Base-by-base conservation (phyloP, 305 asterid species). In the Plantago coronopus region DNA sequence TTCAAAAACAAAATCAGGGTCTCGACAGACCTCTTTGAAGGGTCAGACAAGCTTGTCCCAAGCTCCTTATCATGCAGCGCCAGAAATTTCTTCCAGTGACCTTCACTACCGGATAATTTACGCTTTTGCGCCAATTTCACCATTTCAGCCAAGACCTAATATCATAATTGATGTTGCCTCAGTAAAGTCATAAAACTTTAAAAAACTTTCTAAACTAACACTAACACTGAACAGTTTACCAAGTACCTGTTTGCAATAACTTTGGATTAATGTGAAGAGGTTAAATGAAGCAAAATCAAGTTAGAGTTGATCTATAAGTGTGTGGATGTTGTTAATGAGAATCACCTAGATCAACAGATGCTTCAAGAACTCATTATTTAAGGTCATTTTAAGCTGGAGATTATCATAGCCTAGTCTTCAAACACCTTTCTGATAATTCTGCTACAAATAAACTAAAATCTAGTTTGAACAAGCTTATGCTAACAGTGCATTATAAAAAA, bases 51-150 rank as follows among this genome's bases (percentile, higher is more conserved):
- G 70, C 95, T 89, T 48, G 83, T 47, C 19, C 99, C 99, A 11
- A 81, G 31, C 71, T 85, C 87, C 78, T 62, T 85, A 66, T 93
- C 99, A 48, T 78, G 70, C 38, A 55, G 20, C 53, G 72, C 78
- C 77, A 93, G 71, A 66, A 93, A 93, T 7, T 89, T 96, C 65
- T 93, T 93, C 99, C 97, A 89, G 17, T 48, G 55, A 59, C 99
- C 99, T 74, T 77, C 76, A 71, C 80, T 83, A 51, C 99, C 99
- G 1, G 44, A 59, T 93, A 87, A 82, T 72, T 63, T 79, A 50
- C 76, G 77, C 79, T 87, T 93, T 64, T 93, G 97, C 17, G 95
- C 78, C 73, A 89, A 63, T 67, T 87, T 93, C 72, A 87, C 97
- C 76, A 93, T 75, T 68, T 93, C 95, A 55, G 86, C 87, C 22